These are phyloP conservation scores for Aureobasidium zeae DNA, from an alignment of 2,329 filamentous ascomycete genomes.

Conservation along the genomic window DNA sequence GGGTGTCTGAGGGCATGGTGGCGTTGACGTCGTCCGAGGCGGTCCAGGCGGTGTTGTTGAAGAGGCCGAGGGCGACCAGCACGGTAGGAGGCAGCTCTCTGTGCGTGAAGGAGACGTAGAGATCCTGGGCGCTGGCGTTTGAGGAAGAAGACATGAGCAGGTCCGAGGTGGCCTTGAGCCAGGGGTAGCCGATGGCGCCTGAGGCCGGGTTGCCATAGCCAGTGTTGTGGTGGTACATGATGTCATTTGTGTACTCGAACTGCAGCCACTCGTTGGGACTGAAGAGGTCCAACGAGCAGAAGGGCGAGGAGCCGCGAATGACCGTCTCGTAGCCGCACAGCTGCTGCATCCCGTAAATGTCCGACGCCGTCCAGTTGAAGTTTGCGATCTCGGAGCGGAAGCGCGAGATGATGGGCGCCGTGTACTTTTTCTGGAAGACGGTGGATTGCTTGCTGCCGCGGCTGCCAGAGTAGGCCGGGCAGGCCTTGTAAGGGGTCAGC, in stretches of 20 bases:
- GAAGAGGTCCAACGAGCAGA: constrained; percentile 52
- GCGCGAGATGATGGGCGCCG: constrained; percentile 50
- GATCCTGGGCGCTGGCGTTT: constrained; percentile 42
- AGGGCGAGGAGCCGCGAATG: constrained; percentile 54
- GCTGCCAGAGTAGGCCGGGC: constrained; percentile 52
- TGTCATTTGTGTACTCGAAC: constrained; percentile 60
- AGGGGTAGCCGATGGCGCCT: constrained; percentile 54
- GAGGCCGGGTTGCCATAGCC: constrained; percentile 54
- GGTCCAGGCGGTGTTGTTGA: constrained; percentile 55
- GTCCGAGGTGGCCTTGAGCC: constrained; percentile 53
- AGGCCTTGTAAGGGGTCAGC: constrained; percentile 56
- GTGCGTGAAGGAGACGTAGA: constrained; percentile 61
- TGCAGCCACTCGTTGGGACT: constrained; percentile 51
- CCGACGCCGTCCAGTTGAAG: constrained; percentile 55
- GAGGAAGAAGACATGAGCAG: constrained; percentile 35
- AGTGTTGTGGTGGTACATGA: constrained; percentile 60
- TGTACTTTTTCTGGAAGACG: constrained; percentile 47
- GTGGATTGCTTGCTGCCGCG: constrained; percentile 45
- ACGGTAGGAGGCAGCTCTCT: constrained; percentile 59
- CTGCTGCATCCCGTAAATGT: constrained; percentile 58
- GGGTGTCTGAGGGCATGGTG: constrained; percentile 54
- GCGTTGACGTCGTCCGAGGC: constrained; percentile 47
- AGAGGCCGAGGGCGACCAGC: constrained; percentile 57
- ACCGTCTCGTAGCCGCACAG: constrained; percentile 65
- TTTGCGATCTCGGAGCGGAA: constrained; percentile 43